Conservation (phyloP, 2,329 filamentous ascomycete species). For the Tolypocladium tundrense region DNA sequence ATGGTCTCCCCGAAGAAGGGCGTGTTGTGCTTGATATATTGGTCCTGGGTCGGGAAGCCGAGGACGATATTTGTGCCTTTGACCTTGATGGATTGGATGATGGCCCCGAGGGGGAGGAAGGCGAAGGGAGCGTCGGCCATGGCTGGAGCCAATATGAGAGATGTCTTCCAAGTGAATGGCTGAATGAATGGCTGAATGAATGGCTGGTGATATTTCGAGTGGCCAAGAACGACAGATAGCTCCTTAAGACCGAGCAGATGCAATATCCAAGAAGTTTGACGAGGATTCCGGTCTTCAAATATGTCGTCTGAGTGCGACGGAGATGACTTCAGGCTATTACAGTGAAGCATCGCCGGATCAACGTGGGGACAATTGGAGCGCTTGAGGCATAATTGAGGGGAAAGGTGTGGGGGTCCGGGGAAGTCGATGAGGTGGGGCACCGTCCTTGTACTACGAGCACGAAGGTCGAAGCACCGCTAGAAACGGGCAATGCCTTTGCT, state of each 20-base stretch:
- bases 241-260: background rate
- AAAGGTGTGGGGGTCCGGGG: background rate
- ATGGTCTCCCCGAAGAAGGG: constrained; percentile 92
- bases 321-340: too few relatives aligned
- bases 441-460: background rate
- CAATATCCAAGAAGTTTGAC: background rate
- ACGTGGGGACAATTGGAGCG: background rate
- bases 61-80: constrained; percentile 79
- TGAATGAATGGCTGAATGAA: background rate
- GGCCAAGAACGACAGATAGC: background rate
- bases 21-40: constrained; percentile 65
- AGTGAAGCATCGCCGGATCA: background rate
- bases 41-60: constrained; percentile 64
- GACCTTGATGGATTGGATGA: constrained; percentile 72
- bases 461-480: too few relatives aligned
- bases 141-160: background rate
- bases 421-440: background rate
- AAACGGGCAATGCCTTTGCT: too few relatives aligned
- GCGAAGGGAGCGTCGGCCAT: constrained; percentile 43
- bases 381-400: background rate
- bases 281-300: background rate
- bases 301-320: background rate
- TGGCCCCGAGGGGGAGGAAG: constrained; percentile 67
- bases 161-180: background rate
- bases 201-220: background rate